Evolutionary conservation across 2,329 filamentous ascomycete species (phyloP).

Genomic region (Parafenestella ontariensis): DNA sequence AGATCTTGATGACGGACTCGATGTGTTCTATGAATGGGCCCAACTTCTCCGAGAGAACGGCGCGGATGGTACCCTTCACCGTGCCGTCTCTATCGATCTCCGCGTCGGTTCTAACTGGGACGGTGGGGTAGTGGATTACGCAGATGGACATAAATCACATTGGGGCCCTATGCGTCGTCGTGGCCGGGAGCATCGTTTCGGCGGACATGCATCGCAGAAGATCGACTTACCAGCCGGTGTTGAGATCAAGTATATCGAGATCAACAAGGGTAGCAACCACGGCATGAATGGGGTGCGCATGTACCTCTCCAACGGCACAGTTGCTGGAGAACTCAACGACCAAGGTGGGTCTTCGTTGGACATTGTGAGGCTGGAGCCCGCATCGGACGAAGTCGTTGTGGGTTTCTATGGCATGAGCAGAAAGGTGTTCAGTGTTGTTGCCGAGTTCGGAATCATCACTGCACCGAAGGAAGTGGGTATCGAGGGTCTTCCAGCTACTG

Average conservation of each 20-base stretch:
- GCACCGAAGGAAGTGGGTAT: constrained; percentile 51
- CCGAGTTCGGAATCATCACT: constrained; percentile 59
- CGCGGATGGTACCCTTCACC: constrained; percentile 41
- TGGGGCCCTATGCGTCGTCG: constrained; percentile 46
- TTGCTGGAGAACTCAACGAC: constrained; percentile 40
- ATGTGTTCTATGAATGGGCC: constrained; percentile 28
- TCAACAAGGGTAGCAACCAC: constrained; percentile 19
- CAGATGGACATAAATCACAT: constrained; percentile 52
- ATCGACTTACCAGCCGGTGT: constrained; percentile 34
- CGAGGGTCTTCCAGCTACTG: constrained; percentile 49
- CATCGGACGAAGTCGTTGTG: constrained; percentile 50
- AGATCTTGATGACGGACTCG: background rate
- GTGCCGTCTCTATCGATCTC: constrained; percentile 55
- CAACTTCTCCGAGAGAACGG: constrained; percentile 26
- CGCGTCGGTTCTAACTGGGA: constrained; percentile 55
- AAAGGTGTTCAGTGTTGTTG: constrained; percentile 16
- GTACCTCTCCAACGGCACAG: constrained; percentile 38
- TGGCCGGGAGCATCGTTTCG: constrained; percentile 40
- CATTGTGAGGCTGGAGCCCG: constrained; percentile 39
- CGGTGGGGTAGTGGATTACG: constrained; percentile 56
- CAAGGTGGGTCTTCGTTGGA: constrained; percentile 6
- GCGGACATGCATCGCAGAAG: constrained; percentile 41
- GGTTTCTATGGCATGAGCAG: constrained; percentile 56
- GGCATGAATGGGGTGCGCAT: constrained; percentile 40
- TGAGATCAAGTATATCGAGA: constrained; percentile 42